These are phyloP conservation scores for Cephaloascus fragrans DNA, from an alignment of 805 yeast genomes.

Conservation along the genomic window DNA sequence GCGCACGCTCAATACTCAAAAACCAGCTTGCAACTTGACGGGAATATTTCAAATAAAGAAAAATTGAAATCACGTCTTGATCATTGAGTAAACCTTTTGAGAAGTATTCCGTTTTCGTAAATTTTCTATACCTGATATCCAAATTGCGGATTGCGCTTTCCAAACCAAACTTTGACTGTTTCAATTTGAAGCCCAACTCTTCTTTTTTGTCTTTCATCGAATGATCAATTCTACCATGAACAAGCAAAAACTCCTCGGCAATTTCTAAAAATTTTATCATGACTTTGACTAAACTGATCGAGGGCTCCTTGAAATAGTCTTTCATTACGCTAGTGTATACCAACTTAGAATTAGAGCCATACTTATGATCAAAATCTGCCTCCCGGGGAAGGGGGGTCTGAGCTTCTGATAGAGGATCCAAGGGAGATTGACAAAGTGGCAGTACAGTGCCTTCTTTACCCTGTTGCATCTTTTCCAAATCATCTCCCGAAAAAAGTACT, in stretches of 20 bases:
- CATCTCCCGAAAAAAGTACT: background rate
- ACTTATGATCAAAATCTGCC: too few species aligned
- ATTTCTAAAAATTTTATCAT: slow-evolving; percentile 17
- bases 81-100: slow-evolving; percentile 21
- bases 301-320: background rate
- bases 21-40: slow-evolving; percentile 28
- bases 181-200: slow-evolving; percentile 2
- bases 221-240: slow-evolving; percentile 1
- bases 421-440: background rate
- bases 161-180: slow-evolving; percentile 9
- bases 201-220: background rate
- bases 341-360: background rate
- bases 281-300: slow-evolving; percentile 4
- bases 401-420: background rate
- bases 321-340: background rate
- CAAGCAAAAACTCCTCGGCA: slow-evolving; percentile 1
- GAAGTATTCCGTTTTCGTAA: slow-evolving; percentile 23
- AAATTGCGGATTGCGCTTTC: slow-evolving; percentile 17
- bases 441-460: background rate
- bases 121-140: slow-evolving; percentile 22
- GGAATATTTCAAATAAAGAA: slow-evolving; percentile 28
- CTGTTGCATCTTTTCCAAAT: too few species aligned
- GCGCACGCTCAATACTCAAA: slow-evolving; percentile 12
- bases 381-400: background rate
- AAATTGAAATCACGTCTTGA: slow-evolving; percentile 23